A percentile compares a stretch with the other conserved stretches of the same genome.
These are phyloP conservation scores for Jimgerdemannia lactiflua DNA, from an alignment of 192 early-diverging fungal genomes.

Conservation along the genomic window DNA sequence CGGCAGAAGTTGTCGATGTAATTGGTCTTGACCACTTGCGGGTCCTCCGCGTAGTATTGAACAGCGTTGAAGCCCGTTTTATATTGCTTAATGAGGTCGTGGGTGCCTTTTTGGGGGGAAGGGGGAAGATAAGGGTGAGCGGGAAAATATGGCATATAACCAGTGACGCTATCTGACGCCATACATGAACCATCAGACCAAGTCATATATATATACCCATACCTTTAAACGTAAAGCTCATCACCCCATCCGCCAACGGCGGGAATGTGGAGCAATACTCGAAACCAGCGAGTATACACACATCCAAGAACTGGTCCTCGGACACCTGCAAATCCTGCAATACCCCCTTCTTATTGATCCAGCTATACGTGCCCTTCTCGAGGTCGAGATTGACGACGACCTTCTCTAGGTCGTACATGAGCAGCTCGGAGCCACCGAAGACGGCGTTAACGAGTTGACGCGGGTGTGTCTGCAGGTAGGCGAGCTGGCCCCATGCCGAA, in stretches of 20 bases:
- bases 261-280: conserved; percentile 75
- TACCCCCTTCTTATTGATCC: conserved; percentile 61
- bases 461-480: conserved; percentile 68
- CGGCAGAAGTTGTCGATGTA: conserved; percentile 74
- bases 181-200: neutral
- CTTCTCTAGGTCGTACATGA: conserved; percentile 76
- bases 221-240: conserved; percentile 66
- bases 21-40: conserved; percentile 47
- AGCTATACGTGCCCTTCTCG: conserved; percentile 59
- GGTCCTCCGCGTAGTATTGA: conserved; percentile 60
- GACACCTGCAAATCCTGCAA: conserved; percentile 55
- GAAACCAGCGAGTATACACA: conserved; percentile 78
- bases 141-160: neutral
- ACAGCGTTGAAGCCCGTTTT: conserved; percentile 73
- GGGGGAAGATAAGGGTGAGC: neutral
- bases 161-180: neutral
- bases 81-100: conserved; percentile 63
- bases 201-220: conserved; percentile 15
- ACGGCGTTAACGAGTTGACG: conserved; percentile 67
- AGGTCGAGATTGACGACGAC: conserved; percentile 67
- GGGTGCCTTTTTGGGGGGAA: conserved; percentile 19
- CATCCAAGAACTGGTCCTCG: conserved; percentile 72
- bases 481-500: conserved; percentile 75
- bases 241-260: conserved; percentile 47
- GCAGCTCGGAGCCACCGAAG: conserved; percentile 66